Conservation (phyloP, 1,284 basidiomycete genomes). For the Apiotrichum porosum region DNA sequence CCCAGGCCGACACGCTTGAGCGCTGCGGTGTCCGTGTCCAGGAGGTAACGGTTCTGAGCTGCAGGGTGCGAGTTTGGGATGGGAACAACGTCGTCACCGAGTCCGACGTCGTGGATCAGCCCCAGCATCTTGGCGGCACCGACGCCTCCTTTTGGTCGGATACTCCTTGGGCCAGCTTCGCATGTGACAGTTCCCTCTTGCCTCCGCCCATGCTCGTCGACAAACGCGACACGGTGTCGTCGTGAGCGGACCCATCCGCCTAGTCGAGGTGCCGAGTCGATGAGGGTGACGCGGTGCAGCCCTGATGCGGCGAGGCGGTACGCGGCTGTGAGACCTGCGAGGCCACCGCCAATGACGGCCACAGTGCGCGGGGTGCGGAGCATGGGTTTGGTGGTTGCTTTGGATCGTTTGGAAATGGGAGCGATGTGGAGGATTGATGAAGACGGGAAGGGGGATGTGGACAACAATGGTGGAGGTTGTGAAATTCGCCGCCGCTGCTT, state of each 20-base stretch:
- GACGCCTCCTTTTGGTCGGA: slow-evolving; percentile 66
- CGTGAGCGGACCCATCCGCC: slow-evolving; percentile 82
- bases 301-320: slow-evolving; percentile 30
- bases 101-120: slow-evolving; percentile 48
- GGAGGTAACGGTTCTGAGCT: slow-evolving; percentile 41
- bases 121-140: slow-evolving; percentile 59
- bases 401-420: too few relatives aligned
- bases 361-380: slow-evolving; percentile 25
- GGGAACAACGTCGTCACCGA: slow-evolving; percentile 29
- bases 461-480: too few relatives aligned
- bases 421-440: background rate
- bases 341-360: slow-evolving; percentile 44
- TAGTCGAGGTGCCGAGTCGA: slow-evolving; percentile 2
- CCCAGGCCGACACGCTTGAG: slow-evolving; percentile 7
- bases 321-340: slow-evolving; percentile 44
- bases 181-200: slow-evolving; percentile 55
- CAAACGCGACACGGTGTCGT: slow-evolving; percentile 50
- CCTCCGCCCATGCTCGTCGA: slow-evolving; percentile 2
- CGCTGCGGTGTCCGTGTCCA: slow-evolving; percentile 13
- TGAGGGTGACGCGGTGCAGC: slow-evolving; percentile 1
- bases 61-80: slow-evolving; percentile 39
- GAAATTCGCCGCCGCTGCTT: too few relatives aligned
- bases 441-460: background rate
- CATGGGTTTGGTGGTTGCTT: too few relatives aligned
- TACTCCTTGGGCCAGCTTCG: slow-evolving; percentile 76